phyloP scores from a whole-genome alignment of 148 eudicot species.

The Agrostemma githago region DNA sequence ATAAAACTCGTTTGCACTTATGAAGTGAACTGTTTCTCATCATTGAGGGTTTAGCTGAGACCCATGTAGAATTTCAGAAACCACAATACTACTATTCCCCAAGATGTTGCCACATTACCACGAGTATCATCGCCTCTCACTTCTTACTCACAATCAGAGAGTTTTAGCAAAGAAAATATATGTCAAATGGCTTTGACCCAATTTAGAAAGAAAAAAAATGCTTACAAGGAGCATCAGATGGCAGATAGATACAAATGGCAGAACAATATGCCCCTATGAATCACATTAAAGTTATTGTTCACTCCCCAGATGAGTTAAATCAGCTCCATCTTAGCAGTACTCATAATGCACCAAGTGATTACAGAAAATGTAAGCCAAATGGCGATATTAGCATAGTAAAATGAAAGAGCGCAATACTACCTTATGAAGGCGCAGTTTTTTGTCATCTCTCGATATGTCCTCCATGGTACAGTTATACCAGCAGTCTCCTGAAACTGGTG shows the following conservation, averaged over 20 bases:
- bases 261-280: background rate
- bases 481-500: slow-evolving; percentile 80
- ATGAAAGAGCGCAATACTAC: slow-evolving; percentile 25
- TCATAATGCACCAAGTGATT: background rate
- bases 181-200: background rate
- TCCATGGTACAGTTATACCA: slow-evolving; percentile 94
- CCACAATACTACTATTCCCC: background rate
- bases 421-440: slow-evolving; percentile 79
- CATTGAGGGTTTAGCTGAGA: too few species aligned
- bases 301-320: background rate
- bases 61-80: background rate
- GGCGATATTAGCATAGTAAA: background rate
- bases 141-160: background rate
- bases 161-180: background rate
- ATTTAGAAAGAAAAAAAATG: too few species aligned
- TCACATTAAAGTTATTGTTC: background rate
- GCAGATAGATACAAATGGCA: slow-evolving; percentile 8
- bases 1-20: background rate
- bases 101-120: background rate
- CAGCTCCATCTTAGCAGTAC: background rate
- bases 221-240: background rate
- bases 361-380: background rate
- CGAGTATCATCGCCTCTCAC: background rate
- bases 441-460: slow-evolving; percentile 86
- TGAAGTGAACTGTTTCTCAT: too few species aligned